A percentile compares a stretch with the other conserved stretches of the same genome.
Conservation (phyloP, 164 flowering plant genomes). For the Tinospora cordifolia region DNA sequence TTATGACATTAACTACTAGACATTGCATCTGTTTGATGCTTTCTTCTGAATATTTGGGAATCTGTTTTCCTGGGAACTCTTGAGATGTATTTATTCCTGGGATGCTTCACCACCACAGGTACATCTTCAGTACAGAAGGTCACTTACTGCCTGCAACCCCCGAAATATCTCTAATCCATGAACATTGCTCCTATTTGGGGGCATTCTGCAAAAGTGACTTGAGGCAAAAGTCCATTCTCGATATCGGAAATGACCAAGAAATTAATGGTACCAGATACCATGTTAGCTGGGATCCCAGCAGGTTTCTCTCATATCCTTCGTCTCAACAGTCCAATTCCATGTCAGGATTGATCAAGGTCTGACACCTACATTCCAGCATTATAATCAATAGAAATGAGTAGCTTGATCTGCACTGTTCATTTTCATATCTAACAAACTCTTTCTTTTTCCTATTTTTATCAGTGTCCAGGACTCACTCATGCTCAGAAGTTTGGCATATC, state of each 20-base stretch:
- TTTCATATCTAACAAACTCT: background rate
- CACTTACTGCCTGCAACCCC: conserved; percentile 87
- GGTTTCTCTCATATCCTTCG: conserved; percentile 21
- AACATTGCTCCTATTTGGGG: conserved; percentile 85
- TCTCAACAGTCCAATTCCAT: background rate
- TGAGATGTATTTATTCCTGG: background rate
- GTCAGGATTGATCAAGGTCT: conserved; percentile 71
- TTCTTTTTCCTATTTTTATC: conserved; percentile 13
- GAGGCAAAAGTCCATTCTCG: conserved; percentile 25
- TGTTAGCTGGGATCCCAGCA: conserved; percentile 17
- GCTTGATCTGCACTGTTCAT: background rate
- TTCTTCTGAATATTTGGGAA: background rate
- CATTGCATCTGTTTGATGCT: background rate
- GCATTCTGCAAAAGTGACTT: conserved; percentile 49
- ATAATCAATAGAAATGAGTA: background rate
- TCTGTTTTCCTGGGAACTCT: no score
- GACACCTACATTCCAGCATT: background rate
- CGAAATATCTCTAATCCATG: conserved; percentile 63
- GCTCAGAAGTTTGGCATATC: conserved; percentile 63
- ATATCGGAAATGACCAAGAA: conserved; percentile 26
- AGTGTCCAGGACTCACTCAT: conserved; percentile 77
- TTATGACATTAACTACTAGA: background rate
- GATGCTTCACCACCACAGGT: conserved; percentile 35
- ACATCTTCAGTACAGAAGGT: conserved; percentile 93
- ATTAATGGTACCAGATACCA: conserved; percentile 29